phyloP scores from a whole-genome alignment of 1,284 basidiomycete species.

The Gymnopus androsaceus region DNA sequence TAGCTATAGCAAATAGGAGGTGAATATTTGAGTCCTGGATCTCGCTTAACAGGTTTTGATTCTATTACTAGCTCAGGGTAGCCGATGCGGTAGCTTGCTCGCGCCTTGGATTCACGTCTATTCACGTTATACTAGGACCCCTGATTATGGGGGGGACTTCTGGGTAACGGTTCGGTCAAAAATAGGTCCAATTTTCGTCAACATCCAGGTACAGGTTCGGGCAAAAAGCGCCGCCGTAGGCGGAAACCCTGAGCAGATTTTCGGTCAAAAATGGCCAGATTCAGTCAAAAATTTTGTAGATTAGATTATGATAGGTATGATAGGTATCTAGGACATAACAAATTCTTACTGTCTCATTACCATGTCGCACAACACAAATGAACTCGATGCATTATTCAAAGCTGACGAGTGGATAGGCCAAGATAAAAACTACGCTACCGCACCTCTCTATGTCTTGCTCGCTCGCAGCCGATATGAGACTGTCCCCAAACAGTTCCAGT shows the following conservation, averaged over 20 bases:
- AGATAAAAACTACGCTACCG: not conserved
- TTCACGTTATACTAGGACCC: too few relatives aligned
- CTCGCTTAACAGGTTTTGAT: too few relatives aligned
- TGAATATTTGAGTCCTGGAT: too few relatives aligned
- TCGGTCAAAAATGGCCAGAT: not conserved
- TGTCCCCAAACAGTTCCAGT: not conserved
- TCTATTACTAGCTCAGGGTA: too few relatives aligned
- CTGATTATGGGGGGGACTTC: not conserved
- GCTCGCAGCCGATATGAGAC: not conserved
- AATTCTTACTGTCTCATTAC: not conserved
- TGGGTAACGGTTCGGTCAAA: not conserved
- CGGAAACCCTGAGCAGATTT: not conserved
- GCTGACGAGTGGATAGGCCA: not conserved
- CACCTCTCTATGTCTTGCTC: not conserved
- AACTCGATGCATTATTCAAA: not conserved
- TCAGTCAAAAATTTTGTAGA: not conserved
- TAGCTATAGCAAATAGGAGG: too few relatives aligned
- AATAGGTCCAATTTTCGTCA: not conserved
- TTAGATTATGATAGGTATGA: not conserved
- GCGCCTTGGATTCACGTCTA: too few relatives aligned
- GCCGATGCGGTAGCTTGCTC: too few relatives aligned
- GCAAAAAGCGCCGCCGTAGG: not conserved
- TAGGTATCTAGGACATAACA: not conserved
- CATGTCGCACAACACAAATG: not conserved
- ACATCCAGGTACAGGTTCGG: not conserved